Conservation (phyloP, 305 asterid genomes). For the Fraxinus sp. region DNA sequence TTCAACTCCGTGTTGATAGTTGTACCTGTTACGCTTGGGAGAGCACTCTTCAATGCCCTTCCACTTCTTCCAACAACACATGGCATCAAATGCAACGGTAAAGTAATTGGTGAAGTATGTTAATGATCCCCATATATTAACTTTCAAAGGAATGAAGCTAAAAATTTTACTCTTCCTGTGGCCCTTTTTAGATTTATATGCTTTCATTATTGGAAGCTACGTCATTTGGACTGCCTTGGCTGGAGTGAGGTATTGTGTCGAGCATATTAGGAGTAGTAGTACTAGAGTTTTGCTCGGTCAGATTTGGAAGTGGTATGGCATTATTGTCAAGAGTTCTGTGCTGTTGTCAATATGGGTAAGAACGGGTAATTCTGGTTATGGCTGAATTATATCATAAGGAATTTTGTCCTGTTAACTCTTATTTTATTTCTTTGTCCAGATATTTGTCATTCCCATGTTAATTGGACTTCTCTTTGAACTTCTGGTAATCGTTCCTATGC, state of each 20-base stretch:
- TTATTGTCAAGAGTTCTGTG: constrained; percentile 77
- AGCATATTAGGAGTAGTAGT: constrained; percentile 68
- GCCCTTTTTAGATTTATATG: constrained; percentile 64
- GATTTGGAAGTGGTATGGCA: constrained; percentile 91
- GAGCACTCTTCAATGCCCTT: constrained; percentile 70
- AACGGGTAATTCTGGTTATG: background rate
- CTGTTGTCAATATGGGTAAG: constrained; percentile 91
- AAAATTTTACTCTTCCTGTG: background rate
- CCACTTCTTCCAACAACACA: constrained; percentile 92
- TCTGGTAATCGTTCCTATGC: constrained; percentile 92
- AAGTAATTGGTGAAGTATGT: constrained; percentile 19
- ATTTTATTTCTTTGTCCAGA: constrained; percentile 40
- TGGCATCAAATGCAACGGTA: constrained; percentile 96
- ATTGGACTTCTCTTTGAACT: constrained; percentile 96
- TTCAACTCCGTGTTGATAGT: constrained; percentile 79
- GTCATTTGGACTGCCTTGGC: constrained; percentile 93
- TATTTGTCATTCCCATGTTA: constrained; percentile 82
- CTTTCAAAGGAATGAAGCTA: background rate
- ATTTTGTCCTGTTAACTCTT: constrained; percentile 18
- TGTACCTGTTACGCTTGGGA: constrained; percentile 87
- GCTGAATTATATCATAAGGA: background rate
- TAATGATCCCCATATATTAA: background rate
- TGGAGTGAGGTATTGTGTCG: constrained; percentile 76
- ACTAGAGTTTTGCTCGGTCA: constrained; percentile 60
- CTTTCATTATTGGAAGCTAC: constrained; percentile 92